Percentiles rank a stretch among this genome's conserved stretches.
Conservation (phyloP, 2,329 filamentous ascomycete genomes). For the Aspergillus pseudoglaucus region DNA sequence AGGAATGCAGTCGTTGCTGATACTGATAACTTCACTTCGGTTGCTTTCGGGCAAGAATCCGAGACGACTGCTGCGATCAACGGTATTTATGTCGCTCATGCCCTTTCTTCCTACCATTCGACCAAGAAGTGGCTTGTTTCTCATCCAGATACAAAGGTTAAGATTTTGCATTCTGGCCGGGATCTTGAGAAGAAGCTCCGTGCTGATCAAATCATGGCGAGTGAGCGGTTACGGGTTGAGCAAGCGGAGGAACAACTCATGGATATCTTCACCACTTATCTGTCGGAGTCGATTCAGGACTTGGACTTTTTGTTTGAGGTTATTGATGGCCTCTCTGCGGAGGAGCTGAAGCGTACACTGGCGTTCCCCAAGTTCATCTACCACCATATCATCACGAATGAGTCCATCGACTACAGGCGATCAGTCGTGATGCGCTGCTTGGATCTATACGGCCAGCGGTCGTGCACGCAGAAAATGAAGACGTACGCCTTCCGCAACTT, state of each 20-base stretch:
- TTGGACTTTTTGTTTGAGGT: conserved; percentile 78
- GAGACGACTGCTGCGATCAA: conserved; percentile 75
- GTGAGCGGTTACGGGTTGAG: conserved; percentile 74
- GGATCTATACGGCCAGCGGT: conserved; percentile 74
- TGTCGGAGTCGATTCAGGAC: conserved; percentile 67
- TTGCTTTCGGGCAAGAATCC: conserved; percentile 57
- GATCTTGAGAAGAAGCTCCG: conserved; percentile 71
- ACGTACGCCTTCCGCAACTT: conserved; percentile 86
- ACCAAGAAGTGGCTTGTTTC: conserved; percentile 61
- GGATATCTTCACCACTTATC: conserved; percentile 72
- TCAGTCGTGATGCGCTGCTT: conserved; percentile 76
- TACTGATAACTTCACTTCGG: conserved; percentile 63
- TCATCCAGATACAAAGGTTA: conserved; percentile 52
- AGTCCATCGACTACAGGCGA: conserved; percentile 81
- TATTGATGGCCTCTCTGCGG: conserved; percentile 74
- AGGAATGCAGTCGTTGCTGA: conserved; percentile 69
- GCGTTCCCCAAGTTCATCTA: conserved; percentile 78
- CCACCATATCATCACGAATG: conserved; percentile 70
- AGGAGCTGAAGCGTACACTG: conserved; percentile 72
- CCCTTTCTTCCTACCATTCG: conserved; percentile 62
- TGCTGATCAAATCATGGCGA: conserved; percentile 61
- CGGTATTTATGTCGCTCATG: conserved; percentile 75
- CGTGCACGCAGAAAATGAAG: conserved; percentile 80
- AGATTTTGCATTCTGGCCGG: conserved; percentile 60
- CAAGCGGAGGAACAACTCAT: conserved; percentile 87